These are phyloP conservation scores for Peltaster fructicola DNA, from an alignment of 2,329 filamentous ascomycete species.

Conservation along the genomic window DNA sequence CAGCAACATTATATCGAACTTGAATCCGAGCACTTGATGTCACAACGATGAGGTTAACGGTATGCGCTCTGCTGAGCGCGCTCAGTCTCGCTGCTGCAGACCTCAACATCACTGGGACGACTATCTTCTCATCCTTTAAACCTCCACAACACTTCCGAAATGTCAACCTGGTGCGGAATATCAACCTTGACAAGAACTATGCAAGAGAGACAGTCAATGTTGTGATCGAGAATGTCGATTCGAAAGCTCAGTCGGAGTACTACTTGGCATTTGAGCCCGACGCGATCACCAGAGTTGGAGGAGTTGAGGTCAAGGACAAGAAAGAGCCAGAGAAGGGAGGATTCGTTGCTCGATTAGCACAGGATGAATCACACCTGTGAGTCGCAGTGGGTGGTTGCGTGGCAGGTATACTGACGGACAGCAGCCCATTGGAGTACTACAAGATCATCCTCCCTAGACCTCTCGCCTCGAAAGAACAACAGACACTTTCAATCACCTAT, in stretches of 20 bases:
- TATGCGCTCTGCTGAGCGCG: constrained; percentile 25
- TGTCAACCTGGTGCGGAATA: constrained; percentile 70
- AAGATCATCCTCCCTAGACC: constrained; percentile 60
- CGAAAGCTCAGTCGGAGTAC: constrained; percentile 70
- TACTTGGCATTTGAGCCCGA: constrained; percentile 70
- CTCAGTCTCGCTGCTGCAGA: constrained; percentile 41
- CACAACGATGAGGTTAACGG: constrained; percentile 15
- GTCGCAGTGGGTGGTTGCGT: no score
- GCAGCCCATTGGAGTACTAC: constrained; percentile 49
- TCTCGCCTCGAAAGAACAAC: constrained; percentile 57
- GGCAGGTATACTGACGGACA: constrained; percentile 3
- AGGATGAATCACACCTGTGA: no score
- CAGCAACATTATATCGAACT: no score
- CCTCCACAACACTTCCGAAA: constrained; percentile 90
- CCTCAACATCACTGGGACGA: constrained; percentile 37
- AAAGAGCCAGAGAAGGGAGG: constrained; percentile 51
- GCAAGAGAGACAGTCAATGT: constrained; percentile 82
- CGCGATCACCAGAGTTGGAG: constrained; percentile 60
- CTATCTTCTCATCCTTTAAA: constrained; percentile 43
- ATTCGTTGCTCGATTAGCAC: constrained; percentile 42
- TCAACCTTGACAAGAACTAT: constrained; percentile 88
- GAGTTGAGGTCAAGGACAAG: constrained; percentile 82
- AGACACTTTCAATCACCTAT: constrained; percentile 78
- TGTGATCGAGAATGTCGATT: constrained; percentile 75
- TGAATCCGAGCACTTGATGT: no score